Percentiles rank a stretch among this genome's conserved stretches.
Conservation (phyloP, 2,329 filamentous ascomycete species). For the Alternaria panax region DNA sequence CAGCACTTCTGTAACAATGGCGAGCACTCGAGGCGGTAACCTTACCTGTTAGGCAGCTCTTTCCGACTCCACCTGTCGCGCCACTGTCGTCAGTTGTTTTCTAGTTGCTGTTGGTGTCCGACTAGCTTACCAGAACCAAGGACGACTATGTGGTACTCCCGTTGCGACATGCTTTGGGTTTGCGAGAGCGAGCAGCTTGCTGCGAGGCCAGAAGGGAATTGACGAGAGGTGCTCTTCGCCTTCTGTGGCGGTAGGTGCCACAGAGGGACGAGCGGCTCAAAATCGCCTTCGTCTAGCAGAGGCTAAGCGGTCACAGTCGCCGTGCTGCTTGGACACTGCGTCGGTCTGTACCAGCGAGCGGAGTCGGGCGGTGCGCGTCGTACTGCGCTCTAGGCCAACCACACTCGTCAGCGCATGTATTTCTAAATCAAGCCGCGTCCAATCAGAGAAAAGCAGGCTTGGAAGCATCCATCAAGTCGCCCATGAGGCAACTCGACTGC, state of each 20-base stretch:
- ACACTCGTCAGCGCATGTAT: slow-evolving; percentile 39
- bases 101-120: slow-evolving; percentile 21
- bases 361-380: slow-evolving; percentile 32
- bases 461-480: slow-evolving; percentile 20
- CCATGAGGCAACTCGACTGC: slow-evolving; percentile 25
- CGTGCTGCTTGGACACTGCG: slow-evolving; percentile 29
- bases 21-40: slow-evolving; percentile 25
- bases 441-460: slow-evolving; percentile 28
- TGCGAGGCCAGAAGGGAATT: slow-evolving; percentile 14
- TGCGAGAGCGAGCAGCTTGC: slow-evolving; percentile 14
- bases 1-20: slow-evolving; percentile 15
- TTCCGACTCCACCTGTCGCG: slow-evolving; percentile 80
- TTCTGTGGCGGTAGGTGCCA: slow-evolving; percentile 39
- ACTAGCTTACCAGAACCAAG: slow-evolving; percentile 50
- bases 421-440: slow-evolving; percentile 23
- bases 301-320: slow-evolving; percentile 28
- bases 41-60: slow-evolving; percentile 88
- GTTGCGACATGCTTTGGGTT: slow-evolving; percentile 47
- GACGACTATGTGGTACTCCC: slow-evolving; percentile 55
- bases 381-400: slow-evolving; percentile 35
- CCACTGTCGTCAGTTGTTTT: slow-evolving; percentile 35
- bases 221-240: slow-evolving; percentile 27
- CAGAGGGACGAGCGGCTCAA: slow-evolving; percentile 41
- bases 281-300: slow-evolving; percentile 35
- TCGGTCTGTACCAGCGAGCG: slow-evolving; percentile 27